These are phyloP conservation scores for Diversispora epigaea DNA, from an alignment of 192 early-diverging fungal genomes.

Conservation along the genomic window DNA sequence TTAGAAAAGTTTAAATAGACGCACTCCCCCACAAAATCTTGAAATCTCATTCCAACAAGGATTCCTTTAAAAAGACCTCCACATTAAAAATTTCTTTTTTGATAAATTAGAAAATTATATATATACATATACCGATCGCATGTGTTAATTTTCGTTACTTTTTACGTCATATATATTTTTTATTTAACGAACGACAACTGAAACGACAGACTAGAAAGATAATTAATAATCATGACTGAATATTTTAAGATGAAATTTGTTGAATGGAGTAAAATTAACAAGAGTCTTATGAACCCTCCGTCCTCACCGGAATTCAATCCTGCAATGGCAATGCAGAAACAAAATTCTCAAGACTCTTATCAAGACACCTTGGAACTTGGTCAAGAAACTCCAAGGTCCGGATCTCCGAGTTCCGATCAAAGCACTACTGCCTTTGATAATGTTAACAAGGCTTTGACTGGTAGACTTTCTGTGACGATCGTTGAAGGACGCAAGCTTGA, in stretches of 20 bases:
- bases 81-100: not conserved
- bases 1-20: not conserved
- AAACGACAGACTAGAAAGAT: too few species aligned
- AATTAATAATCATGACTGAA: not conserved
- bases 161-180: too few species aligned
- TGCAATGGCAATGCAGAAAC: not conserved
- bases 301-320: conserved; percentile 3
- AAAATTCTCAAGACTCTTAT: not conserved
- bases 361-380: not conserved
- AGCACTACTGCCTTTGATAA: conserved; percentile 18
- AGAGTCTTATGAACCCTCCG: conserved; percentile 1
- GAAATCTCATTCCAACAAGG: not conserved
- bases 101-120: not conserved
- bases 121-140: not conserved
- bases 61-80: not conserved
- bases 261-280: not conserved
- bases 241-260: not conserved
- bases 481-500: conserved; percentile 29
- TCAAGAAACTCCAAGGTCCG: not conserved
- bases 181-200: too few species aligned
- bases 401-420: not conserved
- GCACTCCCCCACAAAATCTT: not conserved
- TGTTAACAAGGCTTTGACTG: conserved; percentile 9
- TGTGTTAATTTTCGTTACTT: too few species aligned
- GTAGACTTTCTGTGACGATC: conserved; percentile 22